phyloP scores from a whole-genome alignment of 441 rosid genomes.

The Corymbia calophylla region DNA sequence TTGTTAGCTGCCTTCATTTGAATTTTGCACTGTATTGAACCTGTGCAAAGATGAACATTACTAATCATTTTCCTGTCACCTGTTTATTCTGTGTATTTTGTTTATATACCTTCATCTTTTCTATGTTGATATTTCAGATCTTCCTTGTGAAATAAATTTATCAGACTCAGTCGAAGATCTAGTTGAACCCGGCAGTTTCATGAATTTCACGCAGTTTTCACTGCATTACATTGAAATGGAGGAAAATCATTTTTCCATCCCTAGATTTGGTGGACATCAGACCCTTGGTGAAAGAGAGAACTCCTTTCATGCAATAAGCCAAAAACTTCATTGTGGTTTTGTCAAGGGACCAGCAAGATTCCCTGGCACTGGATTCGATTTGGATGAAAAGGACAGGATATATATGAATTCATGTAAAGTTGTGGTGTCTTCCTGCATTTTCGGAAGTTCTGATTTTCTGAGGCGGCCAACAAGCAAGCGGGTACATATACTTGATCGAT shows the following conservation, averaged over 20 bases:
- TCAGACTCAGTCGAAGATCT: constrained; percentile 39
- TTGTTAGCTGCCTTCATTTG: not conserved
- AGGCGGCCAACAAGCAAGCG: constrained; percentile 71
- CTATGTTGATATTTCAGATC: constrained; percentile 33
- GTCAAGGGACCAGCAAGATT: constrained; percentile 43
- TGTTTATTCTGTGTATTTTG: not conserved
- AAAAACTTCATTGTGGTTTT: constrained; percentile 84
- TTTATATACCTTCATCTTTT: not conserved
- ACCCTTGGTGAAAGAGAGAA: constrained; percentile 65
- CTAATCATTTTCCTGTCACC: not conserved
- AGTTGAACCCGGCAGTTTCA: constrained; percentile 40
- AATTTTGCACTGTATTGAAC: not conserved
- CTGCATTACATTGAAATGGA: constrained; percentile 47
- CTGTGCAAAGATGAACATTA: not conserved
- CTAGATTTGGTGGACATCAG: constrained; percentile 82
- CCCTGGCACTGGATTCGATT: constrained; percentile 51
- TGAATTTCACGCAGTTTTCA: constrained; percentile 45
- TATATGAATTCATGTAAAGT: constrained; percentile 67
- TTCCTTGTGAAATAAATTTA: constrained; percentile 56
- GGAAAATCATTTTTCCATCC: constrained; percentile 19
- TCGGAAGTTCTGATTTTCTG: constrained; percentile 87
- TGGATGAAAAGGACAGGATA: constrained; percentile 53
- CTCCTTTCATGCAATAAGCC: constrained; percentile 54
- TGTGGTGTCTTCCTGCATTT: constrained; percentile 88
- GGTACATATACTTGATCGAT: constrained; percentile 23